These are phyloP conservation scores for Citrus mangshanensis DNA, from an alignment of 345 rosid species.

Conservation along the genomic window DNA sequence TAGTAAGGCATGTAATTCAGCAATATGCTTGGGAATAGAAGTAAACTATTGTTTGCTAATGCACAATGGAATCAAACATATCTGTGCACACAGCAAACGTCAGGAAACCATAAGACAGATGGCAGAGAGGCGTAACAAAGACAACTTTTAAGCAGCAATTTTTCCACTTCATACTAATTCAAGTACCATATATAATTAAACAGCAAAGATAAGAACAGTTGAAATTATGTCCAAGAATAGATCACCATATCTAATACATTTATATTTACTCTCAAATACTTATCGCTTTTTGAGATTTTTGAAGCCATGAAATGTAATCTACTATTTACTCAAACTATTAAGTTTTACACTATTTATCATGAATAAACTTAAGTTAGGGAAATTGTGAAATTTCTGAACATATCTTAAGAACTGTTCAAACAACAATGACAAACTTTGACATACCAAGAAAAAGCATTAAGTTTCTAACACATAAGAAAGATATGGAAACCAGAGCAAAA, in stretches of 20 bases:
- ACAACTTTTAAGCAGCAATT: background rate
- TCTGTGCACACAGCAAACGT: background rate
- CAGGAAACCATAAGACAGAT: background rate
- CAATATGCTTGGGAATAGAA: background rate
- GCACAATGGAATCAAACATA: background rate
- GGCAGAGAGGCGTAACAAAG: background rate
- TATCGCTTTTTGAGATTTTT: background rate
- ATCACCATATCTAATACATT: background rate
- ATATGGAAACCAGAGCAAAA: background rate
- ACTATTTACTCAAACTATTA: background rate
- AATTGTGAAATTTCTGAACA: background rate
- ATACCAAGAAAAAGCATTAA: background rate
- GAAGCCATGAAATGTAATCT: background rate
- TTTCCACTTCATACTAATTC: background rate
- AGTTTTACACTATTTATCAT: background rate
- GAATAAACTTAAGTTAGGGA: background rate
- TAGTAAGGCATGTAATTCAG: background rate
- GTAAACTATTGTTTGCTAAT: background rate
- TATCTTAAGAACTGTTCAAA: background rate
- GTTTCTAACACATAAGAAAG: background rate
- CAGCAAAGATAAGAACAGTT: background rate
- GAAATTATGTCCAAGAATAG: background rate
- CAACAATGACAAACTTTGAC: background rate
- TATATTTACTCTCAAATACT: background rate
- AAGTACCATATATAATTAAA: background rate